Base-by-base conservation (phyloP, 106 monocot genomes). In the Iris macrosiphon region DNA sequence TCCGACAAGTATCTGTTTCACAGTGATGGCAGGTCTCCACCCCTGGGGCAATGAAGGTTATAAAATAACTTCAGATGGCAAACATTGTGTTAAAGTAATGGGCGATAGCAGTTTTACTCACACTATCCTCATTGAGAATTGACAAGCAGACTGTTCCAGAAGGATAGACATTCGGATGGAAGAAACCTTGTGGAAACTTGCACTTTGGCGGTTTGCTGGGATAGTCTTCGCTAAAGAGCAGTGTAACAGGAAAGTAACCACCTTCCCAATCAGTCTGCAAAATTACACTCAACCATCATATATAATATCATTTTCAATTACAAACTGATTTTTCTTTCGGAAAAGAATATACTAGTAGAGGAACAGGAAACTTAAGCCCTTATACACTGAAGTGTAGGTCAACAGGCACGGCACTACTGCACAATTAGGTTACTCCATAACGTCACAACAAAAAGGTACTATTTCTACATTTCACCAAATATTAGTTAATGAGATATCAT, bases 201-300 rank as follows among this genome's bases (percentile, higher is more conserved):
- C 94, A 94, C 56, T 76, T 79, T 3, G 94, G 94, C 19, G 94
- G 88, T 24, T 81, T 94, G 51, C 78, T 88, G 37, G 94, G 88
- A 42, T 94, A 94, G 58, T 89, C 88, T 68, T 94, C 94, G 47
- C 67, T 75, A 62, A 94, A 94, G 52, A 82, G 67, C 21, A 94
- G 75, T 0, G 84, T 76, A 6, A 94, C 52, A 11, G 94, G 94
- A 49, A 61, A 94, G 57, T 50, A 75, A 25, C 88, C 94, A 24
- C 89, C 94, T 55, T 94, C 94, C 94, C 94, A 94, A 41, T 89
- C 94, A 59, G 94, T 94, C 93, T 91, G 78, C 57, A 77, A 16
- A 27, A 35, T n/a, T n/a, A n/a, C n/a, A n/a, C n/a, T n/a, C n/a
- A n/a, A n/a, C n/a, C n/a, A n/a, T n/a, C n/a, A n/a, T n/a, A n/a